Evolutionary conservation across 495 filamentous ascomycete species (phyloP).

Genomic region (Talaromyces borbonicus): DNA sequence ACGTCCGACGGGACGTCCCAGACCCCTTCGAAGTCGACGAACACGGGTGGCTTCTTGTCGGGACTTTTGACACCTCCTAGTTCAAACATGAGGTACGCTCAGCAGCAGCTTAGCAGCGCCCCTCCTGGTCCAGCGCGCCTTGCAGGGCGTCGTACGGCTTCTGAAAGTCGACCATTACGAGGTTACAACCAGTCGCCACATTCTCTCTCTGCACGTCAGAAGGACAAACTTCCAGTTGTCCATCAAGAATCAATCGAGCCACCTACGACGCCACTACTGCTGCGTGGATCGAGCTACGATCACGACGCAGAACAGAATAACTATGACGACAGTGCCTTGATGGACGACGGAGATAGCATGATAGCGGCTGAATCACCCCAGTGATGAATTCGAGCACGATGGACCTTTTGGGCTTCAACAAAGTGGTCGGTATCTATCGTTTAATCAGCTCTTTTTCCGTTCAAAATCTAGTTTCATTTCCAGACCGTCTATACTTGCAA

Average conservation of each 20-base stretch:
- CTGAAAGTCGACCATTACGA: conserved; percentile 30
- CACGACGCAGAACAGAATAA: conserved; percentile 50
- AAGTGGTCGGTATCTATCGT: neutral
- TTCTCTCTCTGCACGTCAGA: conserved; percentile 23
- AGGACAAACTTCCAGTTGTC: conserved; percentile 21
- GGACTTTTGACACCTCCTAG: conserved; percentile 78
- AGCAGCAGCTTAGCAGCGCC: conserved; percentile 21
- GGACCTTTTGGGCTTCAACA: neutral
- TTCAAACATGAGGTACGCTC: conserved; percentile 51
- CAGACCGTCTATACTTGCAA: conserved; percentile 1
- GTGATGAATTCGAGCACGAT: neutral
- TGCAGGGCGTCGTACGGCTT: conserved; percentile 17
- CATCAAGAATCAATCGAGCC: conserved; percentile 18
- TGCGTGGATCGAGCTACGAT: conserved; percentile 60
- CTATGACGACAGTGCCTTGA: conserved; percentile 26
- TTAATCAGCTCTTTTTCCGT: neutral
- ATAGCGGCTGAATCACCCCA: conserved; percentile 15
- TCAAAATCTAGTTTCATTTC: no score
- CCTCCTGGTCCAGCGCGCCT: conserved; percentile 40
- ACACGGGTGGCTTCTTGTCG: conserved; percentile 47
- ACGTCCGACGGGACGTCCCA: conserved; percentile 27
- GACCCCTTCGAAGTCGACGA: conserved; percentile 55
- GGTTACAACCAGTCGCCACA: conserved; percentile 21
- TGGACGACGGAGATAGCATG: conserved; percentile 33
- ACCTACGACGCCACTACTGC: conserved; percentile 59